phyloP scores from a whole-genome alignment of 805 yeast genomes.

The Scheffersomyces spartinae region DNA sequence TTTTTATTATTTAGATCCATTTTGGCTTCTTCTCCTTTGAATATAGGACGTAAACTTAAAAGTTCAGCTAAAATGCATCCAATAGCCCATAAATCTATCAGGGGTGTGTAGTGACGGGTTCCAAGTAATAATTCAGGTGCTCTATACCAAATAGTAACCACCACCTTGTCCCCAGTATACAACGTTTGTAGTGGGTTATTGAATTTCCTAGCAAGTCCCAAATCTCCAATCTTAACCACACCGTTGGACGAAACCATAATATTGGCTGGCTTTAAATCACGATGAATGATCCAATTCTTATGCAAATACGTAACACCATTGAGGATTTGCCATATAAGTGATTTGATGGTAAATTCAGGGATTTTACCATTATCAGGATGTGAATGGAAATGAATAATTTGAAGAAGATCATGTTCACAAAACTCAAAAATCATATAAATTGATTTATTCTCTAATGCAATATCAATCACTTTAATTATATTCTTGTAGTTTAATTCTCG shows the following conservation, averaged over 20 bases:
- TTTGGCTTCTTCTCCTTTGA: constrained; percentile 96
- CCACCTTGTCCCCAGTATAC: constrained; percentile 89
- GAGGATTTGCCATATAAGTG: constrained; percentile 84
- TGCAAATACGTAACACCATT: constrained; percentile 88
- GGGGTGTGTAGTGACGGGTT: constrained; percentile 84
- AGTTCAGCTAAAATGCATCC: constrained; percentile 93
- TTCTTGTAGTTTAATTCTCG: constrained; percentile 75
- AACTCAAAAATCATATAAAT: constrained; percentile 93
- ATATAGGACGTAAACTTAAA: constrained; percentile 79
- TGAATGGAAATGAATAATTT: constrained; percentile 87
- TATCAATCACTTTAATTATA: constrained; percentile 69
- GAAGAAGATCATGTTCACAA: constrained; percentile 92
- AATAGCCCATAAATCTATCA: constrained; percentile 90
- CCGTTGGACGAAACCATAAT: constrained; percentile 91
- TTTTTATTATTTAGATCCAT: constrained; percentile 75
- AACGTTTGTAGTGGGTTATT: constrained; percentile 78
- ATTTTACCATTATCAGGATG: constrained; percentile 77
- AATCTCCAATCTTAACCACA: constrained; percentile 89
- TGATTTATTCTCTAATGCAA: constrained; percentile 75
- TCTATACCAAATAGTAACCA: constrained; percentile 93
- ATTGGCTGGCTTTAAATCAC: constrained; percentile 96
- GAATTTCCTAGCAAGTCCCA: constrained; percentile 84
- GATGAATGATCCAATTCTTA: constrained; percentile 91
- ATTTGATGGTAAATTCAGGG: constrained; percentile 68
- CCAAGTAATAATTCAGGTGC: constrained; percentile 90